Conservation (phyloP, 805 yeast genomes). For the Metschnikowia corniflorae region DNA sequence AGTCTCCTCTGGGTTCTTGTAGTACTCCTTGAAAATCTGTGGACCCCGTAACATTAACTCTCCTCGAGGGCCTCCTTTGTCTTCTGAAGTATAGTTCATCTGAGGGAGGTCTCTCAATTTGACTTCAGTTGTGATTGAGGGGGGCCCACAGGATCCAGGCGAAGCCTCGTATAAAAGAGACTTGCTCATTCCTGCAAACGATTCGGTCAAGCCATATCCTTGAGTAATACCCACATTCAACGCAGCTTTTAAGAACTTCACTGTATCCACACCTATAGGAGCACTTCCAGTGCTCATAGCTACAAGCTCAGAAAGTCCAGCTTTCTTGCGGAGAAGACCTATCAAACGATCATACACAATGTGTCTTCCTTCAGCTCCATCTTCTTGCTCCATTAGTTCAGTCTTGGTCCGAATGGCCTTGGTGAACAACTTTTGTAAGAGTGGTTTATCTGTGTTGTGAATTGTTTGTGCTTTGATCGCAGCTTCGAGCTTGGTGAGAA, state of each 20-base stretch:
- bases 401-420: constrained; percentile 29
- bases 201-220: constrained; percentile 36
- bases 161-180: constrained; percentile 18
- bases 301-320: constrained; percentile 29
- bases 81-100: constrained; percentile 22
- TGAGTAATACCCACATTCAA: constrained; percentile 26
- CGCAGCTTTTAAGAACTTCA: constrained; percentile 24
- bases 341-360: constrained; percentile 34
- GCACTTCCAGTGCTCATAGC: constrained; percentile 27
- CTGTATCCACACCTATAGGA: constrained; percentile 22
- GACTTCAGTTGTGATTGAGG: constrained; percentile 18
- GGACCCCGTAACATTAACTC: constrained; percentile 27
- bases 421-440: constrained; percentile 26
- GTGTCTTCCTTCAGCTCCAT: constrained; percentile 35
- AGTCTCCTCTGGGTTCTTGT: constrained; percentile 26
- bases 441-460: constrained; percentile 30
- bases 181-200: constrained; percentile 24
- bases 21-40: constrained; percentile 24
- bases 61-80: constrained; percentile 27
- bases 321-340: constrained; percentile 27
- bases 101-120: constrained; percentile 23
- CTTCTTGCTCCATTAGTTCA: constrained; percentile 33
- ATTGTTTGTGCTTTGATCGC: constrained; percentile 21
- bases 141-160: constrained; percentile 26
- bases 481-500: constrained; percentile 56